Evolutionary conservation across 768 basidiomycete species (phyloP), one percentile per base, ranked within the genome.

Genomic region (Suillus clintonianus): DNA sequence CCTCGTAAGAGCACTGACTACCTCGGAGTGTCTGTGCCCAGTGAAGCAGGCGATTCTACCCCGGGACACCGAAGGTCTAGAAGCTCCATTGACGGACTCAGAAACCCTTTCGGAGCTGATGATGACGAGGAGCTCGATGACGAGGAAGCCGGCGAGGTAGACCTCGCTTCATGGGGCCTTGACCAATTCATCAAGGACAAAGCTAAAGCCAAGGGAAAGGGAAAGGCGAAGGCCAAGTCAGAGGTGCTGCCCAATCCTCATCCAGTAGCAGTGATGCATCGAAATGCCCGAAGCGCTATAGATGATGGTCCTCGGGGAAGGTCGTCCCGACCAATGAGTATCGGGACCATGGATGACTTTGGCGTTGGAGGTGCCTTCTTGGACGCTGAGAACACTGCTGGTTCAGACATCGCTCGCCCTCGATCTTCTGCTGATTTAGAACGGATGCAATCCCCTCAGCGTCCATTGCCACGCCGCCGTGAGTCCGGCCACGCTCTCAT

Each of bases 101-200:
- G 83, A 30, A 94, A 94, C 69, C 92, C 92, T 3, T 94, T 94
- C 67, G 85, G 84, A 43, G 89, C 87, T 64, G 86, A 85, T 36
- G 79, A 82, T 2, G 82, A 83, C 14, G 84, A 85, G 8, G 83
- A 84, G 19, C 84, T 83, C 8, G 64, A 68, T 14, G 81, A 85
- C 5, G 82, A 81, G 50, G 76, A 76, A 19, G 85, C 81, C 48
- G 82, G 83, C 37, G 93, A 94, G 70, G 89, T 93, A 32, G 92
- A 93, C 75, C 80, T 94, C 62, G 82, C 89, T 4, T 93, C 91
- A 19, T 95, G 91, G 92, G 93, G 93, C 4, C 80, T 95, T 30
- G 89, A 92, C 63, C 83, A 86, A 7, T 87, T 92, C 76, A 86
- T 92, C 65, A 89, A 90, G 68, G 86, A 89, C 67, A 90, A 88